Evolutionary conservation across 2,329 filamentous ascomycete species (phyloP), one percentile per base, ranked within the genome.

Genomic region (Capronia coronata): DNA sequence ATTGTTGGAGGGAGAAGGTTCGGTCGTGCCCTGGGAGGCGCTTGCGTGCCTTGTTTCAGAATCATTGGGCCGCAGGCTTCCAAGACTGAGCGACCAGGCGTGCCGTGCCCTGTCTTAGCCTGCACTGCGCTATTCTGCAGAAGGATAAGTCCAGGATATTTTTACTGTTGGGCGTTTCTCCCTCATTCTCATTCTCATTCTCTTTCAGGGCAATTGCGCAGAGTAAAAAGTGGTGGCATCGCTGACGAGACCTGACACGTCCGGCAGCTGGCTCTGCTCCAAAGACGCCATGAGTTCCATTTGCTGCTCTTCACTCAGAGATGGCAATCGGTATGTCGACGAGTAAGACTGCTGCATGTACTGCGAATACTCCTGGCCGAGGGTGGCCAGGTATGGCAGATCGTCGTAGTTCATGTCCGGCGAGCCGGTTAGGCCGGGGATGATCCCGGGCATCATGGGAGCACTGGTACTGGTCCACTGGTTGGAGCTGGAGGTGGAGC

Each of bases 271-370:
- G 38, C 56, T 65, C 7, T 69, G 62, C 65, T 93, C 86, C 27
- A 94, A 75, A 42, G 82, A 82, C 48, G 83, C 80, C 84, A 94
- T 88, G 30, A 94, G 72, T 70, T 94, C 86, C 55, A 83, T 70
- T 67, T 93, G 87, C 67, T 94, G 87, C 62, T 87, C 79, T 56
- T 89, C 84, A 51, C 82, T 90, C 25, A 94, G 71, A 51, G 75
- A 75, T 76, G 86, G 57, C 82, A 87, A 61, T 80, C 80, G 51
- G 75, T 77, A 63, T 62, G 73, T 65, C 52, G 69, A 63, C 23
- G 68, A 69, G 49, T 69, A 71, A 9, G 69, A 67, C 39, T 73
- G 70, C 37, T 71, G 68, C 56, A 71, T 68, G 53, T 73, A 73
- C 38, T 71, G 69, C 14, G 70, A 72, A 51, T 73, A 73, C 46